phyloP scores from a whole-genome alignment of 2,329 filamentous ascomycete genomes.

The Colletotrichum sp. region DNA sequence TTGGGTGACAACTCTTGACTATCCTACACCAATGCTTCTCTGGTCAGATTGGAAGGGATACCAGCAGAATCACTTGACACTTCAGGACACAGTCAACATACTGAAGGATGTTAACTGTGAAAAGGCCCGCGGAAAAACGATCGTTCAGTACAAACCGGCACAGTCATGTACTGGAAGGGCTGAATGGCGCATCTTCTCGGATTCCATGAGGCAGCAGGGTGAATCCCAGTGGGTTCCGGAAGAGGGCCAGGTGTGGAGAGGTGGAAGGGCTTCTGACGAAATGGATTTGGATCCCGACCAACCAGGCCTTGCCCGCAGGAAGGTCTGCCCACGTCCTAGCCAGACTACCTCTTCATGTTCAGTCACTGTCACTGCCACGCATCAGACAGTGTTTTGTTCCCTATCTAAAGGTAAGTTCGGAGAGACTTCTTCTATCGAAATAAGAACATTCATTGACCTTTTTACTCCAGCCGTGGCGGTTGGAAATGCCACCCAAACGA shows the following conservation, averaged over 20 bases:
- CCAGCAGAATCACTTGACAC: not conserved
- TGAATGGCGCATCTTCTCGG: not conserved
- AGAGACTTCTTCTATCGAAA: not conserved
- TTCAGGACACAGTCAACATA: not conserved
- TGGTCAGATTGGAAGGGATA: not conserved
- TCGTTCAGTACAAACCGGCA: not conserved
- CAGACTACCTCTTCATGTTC: not conserved
- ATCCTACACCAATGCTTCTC: not conserved
- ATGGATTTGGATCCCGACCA: not conserved
- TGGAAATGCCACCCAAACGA: not conserved
- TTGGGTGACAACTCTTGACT: not conserved
- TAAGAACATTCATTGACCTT: not conserved
- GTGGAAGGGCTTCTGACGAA: not conserved
- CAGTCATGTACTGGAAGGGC: not conserved
- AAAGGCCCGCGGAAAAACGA: not conserved
- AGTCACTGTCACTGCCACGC: conserved; percentile 9
- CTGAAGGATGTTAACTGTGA: not conserved
- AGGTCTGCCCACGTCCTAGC: not conserved
- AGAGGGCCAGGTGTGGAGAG: not conserved
- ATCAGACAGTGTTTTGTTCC: conserved; percentile 10
- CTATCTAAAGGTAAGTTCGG: not conserved
- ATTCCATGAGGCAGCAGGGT: not conserved
- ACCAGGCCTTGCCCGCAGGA: not conserved
- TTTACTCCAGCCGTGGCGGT: not conserved
- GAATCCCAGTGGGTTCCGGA: not conserved